A percentile compares a stretch with the other conserved stretches of the same genome.
phyloP scores from a whole-genome alignment of 2,329 filamentous ascomycete species.

The Aspergillus eucalypticola region DNA sequence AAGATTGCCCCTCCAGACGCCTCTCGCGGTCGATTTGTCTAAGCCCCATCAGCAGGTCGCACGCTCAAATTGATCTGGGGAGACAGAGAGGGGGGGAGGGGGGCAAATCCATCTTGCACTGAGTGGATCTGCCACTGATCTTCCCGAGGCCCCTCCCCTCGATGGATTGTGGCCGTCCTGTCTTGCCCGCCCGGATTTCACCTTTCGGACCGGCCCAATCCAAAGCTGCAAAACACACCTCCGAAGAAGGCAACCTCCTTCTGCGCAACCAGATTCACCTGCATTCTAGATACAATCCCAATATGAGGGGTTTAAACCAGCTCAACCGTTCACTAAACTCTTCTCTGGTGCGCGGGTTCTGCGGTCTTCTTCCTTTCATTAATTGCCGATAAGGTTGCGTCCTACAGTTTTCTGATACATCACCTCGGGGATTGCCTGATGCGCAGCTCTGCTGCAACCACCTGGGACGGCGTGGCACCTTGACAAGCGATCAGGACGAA shows the following conservation, averaged over 20 bases:
- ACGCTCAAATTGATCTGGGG: conserved; percentile 12
- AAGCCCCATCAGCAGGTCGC: background rate
- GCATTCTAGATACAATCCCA: background rate
- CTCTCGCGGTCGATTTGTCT: conserved; percentile 2
- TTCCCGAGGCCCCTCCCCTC: conserved; percentile 3
- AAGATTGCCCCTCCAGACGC: conserved; percentile 1
- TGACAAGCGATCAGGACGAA: background rate
- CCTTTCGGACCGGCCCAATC: conserved; percentile 2
- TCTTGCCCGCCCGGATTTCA: conserved; percentile 10
- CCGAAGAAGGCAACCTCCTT: conserved; percentile 3
- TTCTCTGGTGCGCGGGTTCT: background rate
- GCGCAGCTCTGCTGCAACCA: conserved; percentile 15
- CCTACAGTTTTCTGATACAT: conserved; percentile 14
- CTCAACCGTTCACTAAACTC: background rate
- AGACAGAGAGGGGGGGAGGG: background rate
- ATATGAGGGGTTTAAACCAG: background rate
- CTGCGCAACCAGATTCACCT: background rate
- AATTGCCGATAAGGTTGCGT: conserved; percentile 8
- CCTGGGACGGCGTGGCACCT: conserved; percentile 5
- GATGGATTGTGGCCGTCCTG: conserved; percentile 6
- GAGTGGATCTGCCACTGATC: conserved; percentile 13
- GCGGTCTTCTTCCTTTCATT: background rate
- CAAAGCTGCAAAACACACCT: background rate
- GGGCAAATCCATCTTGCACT: conserved; percentile 8
- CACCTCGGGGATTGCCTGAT: conserved; percentile 1